phyloP scores from a whole-genome alignment of 768 basidiomycete genomes.

The Termitomyces bulborhizus region DNA sequence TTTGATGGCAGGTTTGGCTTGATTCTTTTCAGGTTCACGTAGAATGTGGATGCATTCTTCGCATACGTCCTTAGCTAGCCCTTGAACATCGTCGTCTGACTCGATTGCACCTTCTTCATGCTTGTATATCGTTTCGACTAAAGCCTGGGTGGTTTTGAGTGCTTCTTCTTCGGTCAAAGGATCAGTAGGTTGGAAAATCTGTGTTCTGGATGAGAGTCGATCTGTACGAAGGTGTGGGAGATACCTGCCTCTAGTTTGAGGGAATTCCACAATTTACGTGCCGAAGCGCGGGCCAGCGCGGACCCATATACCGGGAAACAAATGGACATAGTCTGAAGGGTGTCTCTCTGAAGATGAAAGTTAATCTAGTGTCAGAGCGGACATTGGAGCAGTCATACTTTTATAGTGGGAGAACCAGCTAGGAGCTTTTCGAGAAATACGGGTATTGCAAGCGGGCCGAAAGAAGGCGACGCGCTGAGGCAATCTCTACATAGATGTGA shows the following conservation, averaged over 20 bases:
- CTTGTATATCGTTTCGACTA: constrained; percentile 72
- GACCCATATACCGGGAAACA: constrained; percentile 87
- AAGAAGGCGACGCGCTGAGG: constrained; percentile 71
- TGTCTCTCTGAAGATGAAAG: constrained; percentile 62
- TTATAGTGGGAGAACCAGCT: constrained; percentile 73
- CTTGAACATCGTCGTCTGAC: constrained; percentile 37
- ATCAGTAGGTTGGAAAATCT: constrained; percentile 96
- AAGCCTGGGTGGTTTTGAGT: constrained; percentile 58
- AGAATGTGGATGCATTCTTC: constrained; percentile 77
- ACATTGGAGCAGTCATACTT: constrained; percentile 40
- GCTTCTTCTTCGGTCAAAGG: constrained; percentile 66
- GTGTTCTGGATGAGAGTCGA: constrained; percentile 1
- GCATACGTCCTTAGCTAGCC: constrained; percentile 68
- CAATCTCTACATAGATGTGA: constrained; percentile 41
- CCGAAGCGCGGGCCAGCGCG: constrained; percentile 49
- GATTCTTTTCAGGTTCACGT: constrained; percentile 89
- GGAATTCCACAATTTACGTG: constrained; percentile 82
- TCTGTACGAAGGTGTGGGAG: not conserved
- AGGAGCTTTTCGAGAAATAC: constrained; percentile 90
- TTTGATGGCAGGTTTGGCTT: constrained; percentile 84
- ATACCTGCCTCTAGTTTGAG: constrained; percentile 77
- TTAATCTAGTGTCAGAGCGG: not conserved
- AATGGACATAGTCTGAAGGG: constrained; percentile 66
- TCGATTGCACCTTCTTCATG: constrained; percentile 33
- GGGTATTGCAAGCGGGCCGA: constrained; percentile 80